phyloP scores from a whole-genome alignment of 148 eudicot species.

The Rhododendron mucronatum region DNA sequence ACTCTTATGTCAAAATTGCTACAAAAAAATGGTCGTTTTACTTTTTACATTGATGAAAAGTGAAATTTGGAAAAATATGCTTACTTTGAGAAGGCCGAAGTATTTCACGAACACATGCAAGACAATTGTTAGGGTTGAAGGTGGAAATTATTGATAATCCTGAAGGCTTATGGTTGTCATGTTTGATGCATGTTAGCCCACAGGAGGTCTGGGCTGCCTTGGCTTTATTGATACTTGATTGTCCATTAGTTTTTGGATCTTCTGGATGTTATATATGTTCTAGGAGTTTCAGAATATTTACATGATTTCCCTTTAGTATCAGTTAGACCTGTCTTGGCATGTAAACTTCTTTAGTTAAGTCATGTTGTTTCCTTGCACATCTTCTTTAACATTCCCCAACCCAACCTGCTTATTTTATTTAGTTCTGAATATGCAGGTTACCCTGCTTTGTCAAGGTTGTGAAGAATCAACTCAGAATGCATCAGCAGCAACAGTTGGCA shows the following conservation, averaged over 20 bases:
- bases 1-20: no score
- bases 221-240: not conserved
- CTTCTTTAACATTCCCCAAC: not conserved
- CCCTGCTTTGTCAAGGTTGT: conserved; percentile 88
- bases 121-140: not conserved
- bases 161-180: not conserved
- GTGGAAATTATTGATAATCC: no score
- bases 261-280: not conserved
- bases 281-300: not conserved
- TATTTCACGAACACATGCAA: not conserved
- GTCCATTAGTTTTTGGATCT: not conserved
- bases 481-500: conserved; percentile 80
- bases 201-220: not conserved
- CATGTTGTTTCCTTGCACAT: not conserved
- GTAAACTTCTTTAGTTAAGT: not conserved
- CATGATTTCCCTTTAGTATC: not conserved
- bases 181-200: not conserved
- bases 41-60: no score
- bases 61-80: not conserved
- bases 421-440: conserved; percentile 51
- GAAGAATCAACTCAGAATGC: conserved; percentile 47
- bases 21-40: no score
- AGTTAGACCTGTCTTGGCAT: not conserved
- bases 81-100: not conserved
- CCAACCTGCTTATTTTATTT: not conserved